Conservation (phyloP, 2,329 filamentous ascomycete species). For the Trichophyton mentagrophytes region DNA sequence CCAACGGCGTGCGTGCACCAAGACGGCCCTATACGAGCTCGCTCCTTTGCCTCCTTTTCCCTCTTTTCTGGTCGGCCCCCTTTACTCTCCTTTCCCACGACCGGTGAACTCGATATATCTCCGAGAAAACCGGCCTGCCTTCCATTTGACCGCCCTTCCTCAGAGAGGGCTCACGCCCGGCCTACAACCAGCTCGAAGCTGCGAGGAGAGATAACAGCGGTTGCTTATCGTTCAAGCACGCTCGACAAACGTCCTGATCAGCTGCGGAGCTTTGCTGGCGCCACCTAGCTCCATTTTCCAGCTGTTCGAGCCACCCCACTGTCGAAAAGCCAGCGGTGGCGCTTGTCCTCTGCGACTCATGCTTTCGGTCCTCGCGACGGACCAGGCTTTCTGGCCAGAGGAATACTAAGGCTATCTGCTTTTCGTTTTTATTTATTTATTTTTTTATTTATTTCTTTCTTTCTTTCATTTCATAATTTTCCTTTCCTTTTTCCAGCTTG, state of each 20-base stretch:
- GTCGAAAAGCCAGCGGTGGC: not conserved
- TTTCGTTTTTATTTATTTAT: no score
- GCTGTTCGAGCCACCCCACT: not conserved
- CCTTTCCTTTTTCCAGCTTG: not conserved
- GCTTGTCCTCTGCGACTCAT: slow-evolving; percentile 10
- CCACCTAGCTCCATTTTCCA: not conserved
- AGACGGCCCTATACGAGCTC: not conserved
- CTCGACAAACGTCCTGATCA: not conserved
- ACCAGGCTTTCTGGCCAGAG: slow-evolving; percentile 14
- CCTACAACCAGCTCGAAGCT: not conserved
- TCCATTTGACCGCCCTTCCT: not conserved
- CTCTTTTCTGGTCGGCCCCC: not conserved
- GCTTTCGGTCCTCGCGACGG: slow-evolving; percentile 10
- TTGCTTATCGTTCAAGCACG: not conserved
- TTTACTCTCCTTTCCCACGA: not conserved
- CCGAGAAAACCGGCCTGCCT: not conserved
- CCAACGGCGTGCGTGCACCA: not conserved
- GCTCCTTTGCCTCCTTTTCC: no score
- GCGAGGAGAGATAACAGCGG: not conserved
- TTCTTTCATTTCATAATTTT: not conserved
- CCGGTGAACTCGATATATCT: not conserved
- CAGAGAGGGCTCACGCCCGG: not conserved
- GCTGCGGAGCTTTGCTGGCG: not conserved
- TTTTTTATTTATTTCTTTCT: no score
- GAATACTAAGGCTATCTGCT: not conserved